These are phyloP conservation scores for Mesembryanthemum crystallinum DNA, from an alignment of 148 eudicot genomes.

Conservation along the genomic window DNA sequence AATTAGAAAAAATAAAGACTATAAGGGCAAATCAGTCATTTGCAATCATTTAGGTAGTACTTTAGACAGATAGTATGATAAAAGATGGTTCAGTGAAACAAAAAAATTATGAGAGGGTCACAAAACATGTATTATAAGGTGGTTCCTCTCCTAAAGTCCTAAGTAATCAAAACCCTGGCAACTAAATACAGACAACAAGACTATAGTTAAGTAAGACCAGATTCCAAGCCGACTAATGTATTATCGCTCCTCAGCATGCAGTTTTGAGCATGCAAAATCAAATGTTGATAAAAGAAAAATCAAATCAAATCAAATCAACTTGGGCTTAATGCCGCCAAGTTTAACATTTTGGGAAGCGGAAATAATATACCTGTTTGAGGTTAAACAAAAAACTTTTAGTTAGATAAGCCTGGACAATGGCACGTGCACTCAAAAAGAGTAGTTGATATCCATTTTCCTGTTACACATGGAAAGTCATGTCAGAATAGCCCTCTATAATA, in stretches of 20 bases:
- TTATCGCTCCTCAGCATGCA: not conserved
- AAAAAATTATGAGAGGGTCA: no score
- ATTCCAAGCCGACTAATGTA: not conserved
- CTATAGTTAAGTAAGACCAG: not conserved
- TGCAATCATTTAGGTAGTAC: no score
- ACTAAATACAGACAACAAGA: not conserved
- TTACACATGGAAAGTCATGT: constrained; percentile 20
- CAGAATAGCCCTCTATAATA: constrained; percentile 14
- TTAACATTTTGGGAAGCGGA: not conserved
- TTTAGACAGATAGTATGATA: no score
- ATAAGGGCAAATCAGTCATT: no score
- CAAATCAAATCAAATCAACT: not conserved
- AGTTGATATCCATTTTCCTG: constrained; percentile 99
- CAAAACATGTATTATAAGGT: no score
- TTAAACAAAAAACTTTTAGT: constrained; percentile 83
- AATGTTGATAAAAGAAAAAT: not conserved
- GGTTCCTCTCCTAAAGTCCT: no score
- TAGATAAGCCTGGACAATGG: constrained; percentile 95
- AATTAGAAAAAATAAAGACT: no score
- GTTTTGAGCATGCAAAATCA: not conserved
- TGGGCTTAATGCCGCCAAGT: not conserved
- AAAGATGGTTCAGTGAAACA: no score
- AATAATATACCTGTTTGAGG: constrained; percentile 75
- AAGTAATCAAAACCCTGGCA: not conserved
- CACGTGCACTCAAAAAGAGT: constrained; percentile 94